Evolutionary conservation across 768 basidiomycete genomes (phyloP), one percentile per base, ranked within the genome.

Genomic region (Leucosporidium creatinivorum): DNA sequence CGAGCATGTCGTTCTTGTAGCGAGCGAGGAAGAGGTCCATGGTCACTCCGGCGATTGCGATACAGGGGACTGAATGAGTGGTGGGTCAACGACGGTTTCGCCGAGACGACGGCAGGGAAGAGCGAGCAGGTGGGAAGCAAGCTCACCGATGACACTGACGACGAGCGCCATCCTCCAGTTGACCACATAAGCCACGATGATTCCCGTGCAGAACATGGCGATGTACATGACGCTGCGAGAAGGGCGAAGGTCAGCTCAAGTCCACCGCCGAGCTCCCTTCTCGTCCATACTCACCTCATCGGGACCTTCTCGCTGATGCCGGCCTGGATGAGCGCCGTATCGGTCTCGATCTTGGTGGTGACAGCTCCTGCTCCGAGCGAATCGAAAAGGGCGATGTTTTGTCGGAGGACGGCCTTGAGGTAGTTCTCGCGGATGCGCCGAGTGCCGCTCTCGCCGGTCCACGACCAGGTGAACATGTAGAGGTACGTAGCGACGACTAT

Each of bases 351-450:
- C 54, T 92, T 85, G 15, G 93, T 94, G 0, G 93, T 88, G 25
- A 97, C 87, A 76, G 96, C 93, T 67, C 93, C 93, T 6, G 93
- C 87, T 47, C 93, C 92, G 62, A 94, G 84, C 25, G 86, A 84
- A 77, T 97, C 93, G 75, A 96, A 96, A 80, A 84, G 96, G 19
- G 87, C 86, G 70, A 93, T 58, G 62, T 77, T 81, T 66, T 96
- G 93, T 44, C 91, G 85, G 5, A 97, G 81, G 19, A 93, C 80
- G 4, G 92, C 76, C 59, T 23, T 58, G 25, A 96, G 84, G 77
- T 96, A 96, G 19, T 78, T 81, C 79, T 94, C 91, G 31, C 93
- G 85, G 51, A 96, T 83, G 33, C 93, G 85, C 75, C 87, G 89
- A 0, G 92, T 85, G 70, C 87, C 89, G 48, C 86, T 78, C 77